A percentile compares a stretch with the other conserved stretches of the same genome.
These are phyloP conservation scores for Lentinus tigrinus DNA, from an alignment of 768 basidiomycete species.

Conservation along the genomic window DNA sequence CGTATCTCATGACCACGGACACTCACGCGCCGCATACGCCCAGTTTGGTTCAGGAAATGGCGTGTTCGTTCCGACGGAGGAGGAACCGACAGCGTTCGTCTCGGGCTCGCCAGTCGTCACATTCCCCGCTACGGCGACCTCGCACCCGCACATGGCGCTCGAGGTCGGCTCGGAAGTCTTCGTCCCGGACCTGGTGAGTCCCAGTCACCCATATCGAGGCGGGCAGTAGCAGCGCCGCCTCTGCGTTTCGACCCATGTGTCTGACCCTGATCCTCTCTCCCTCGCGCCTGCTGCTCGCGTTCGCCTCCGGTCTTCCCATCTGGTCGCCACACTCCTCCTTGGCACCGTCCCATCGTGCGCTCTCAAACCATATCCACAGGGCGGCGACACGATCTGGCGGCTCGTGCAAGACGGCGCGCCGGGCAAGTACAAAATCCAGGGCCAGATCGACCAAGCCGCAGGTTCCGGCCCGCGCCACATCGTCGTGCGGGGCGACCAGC, in stretches of 20 bases:
- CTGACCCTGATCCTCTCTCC: not conserved
- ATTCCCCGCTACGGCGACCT: slow-evolving; percentile 55
- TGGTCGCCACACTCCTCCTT: not conserved
- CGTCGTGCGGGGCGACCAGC: slow-evolving; percentile 38
- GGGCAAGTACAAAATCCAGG: slow-evolving; percentile 52
- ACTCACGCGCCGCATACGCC: not conserved
- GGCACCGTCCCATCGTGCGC: not conserved
- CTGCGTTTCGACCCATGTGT: not conserved
- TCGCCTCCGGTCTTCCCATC: not conserved
- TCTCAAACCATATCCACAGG: slow-evolving; percentile 36
- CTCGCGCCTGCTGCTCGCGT: not conserved
- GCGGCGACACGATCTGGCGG: slow-evolving; percentile 69
- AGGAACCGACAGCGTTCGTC: slow-evolving; percentile 35
- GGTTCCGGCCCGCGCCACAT: slow-evolving; percentile 64
- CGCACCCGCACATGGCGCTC: slow-evolving; percentile 68
- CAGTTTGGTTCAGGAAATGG: slow-evolving; percentile 60
- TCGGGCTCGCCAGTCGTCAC: slow-evolving; percentile 40
- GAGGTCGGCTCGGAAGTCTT: slow-evolving; percentile 57
- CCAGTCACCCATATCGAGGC: not conserved
- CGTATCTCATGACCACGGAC: not conserved
- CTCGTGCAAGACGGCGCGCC: slow-evolving; percentile 42
- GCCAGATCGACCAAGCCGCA: slow-evolving; percentile 54
- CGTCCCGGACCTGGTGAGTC: slow-evolving; percentile 63
- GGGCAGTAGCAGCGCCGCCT: not conserved
- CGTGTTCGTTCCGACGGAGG: slow-evolving; percentile 47